Base-by-base conservation (phyloP, 495 filamentous ascomycete genomes). In the Hypoxylon subgilvum region DNA sequence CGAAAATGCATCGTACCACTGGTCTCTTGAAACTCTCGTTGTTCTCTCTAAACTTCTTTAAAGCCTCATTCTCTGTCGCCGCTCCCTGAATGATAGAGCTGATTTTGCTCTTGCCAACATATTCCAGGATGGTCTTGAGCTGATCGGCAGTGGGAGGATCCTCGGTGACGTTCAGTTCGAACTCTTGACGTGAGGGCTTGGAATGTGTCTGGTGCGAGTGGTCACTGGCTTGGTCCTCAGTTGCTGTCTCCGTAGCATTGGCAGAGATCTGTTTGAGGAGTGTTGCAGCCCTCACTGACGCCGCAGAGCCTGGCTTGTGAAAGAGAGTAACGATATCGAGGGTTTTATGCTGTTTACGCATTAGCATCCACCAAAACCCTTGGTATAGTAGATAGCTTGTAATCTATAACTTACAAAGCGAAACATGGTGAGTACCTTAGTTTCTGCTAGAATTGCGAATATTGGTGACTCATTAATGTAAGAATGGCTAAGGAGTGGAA, bases 261-360 rank as follows among this genome's bases (percentile, higher is more conserved):
- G 84, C 81, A 2, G 86, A 86, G 8, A 83, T 76, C 72, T 89
- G 83, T 68, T 93, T 92, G 18, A 97, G 84, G 43, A 92, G 71
- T 19, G 84, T 85, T 17, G 87, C 81, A 23, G 84, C 83, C 35
- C 85, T 83, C 10, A 79, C 78, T 2, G 90, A 96, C 60, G 84
- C 72, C 2, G 84, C 76, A 13, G 80, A 74, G 32, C 74, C 75
- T 18, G 93, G 83, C 61, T 86, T 85, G 82, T 97, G 93, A 83
- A 97, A 98, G 78, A 98, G 87, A 52, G 92, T 96, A 66, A 98
- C 86, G 57, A 96, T 85, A 79, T 97, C 91, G 74, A 90, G 82
- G 58, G 88, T 80, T 83, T 92, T 92, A 73, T 82, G 81, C 88
- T 92, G 65, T 31, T 51, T 14, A 25, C 43, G 9, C 23, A 44